Evolutionary conservation across 1,139 yeast genomes (phyloP), one percentile per base, ranked within the genome.

Genomic region (Nakaseomyces bracarensis): DNA sequence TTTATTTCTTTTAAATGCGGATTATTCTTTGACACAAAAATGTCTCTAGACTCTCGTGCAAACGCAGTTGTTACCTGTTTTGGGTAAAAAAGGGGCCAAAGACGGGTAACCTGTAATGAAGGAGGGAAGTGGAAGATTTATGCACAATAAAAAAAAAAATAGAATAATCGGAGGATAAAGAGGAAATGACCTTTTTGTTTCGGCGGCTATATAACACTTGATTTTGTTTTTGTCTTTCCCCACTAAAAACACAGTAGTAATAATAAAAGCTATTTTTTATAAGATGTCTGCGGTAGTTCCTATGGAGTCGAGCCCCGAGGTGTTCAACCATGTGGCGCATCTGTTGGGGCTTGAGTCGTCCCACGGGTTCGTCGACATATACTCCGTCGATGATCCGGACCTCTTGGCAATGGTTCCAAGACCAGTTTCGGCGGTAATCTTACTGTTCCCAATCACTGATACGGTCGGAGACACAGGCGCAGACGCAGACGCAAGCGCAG

Each of bases 281-380:
- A n/a, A 9, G 6, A 20, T 19, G 25, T 7, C 16, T 11, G 52
- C 77, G 1, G 89, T 86, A 31, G 80, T 86, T 11, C 97, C 98
- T 2, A 67, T 91, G 36, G 98, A 91, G 60, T 84, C 94, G 11
- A 86, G 87, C 53, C 98, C 98, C 0, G 81, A 72, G 15, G 78
- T 91, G 7, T 87, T 91, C 66, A 75, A 83, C n/a, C 69, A 68
- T 1, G 77, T 86, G 51, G 82, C 89, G 2, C 70, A 67, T 35
- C 70, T 71, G 30, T 59, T 91, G 38, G 97, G 97, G 0, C 68
- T 89, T 4, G 63, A 77, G 0, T 73, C 77, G 1, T 61, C 73
- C 3, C 68, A 80, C 20, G 72, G 70, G 39, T 89, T 85, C 61
- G 78, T 75, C 45, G 98, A 91, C 56, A 84, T 91, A 3, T 87